Conservation (phyloP, 495 filamentous ascomycete genomes). For the Neurospora sp. region DNA sequence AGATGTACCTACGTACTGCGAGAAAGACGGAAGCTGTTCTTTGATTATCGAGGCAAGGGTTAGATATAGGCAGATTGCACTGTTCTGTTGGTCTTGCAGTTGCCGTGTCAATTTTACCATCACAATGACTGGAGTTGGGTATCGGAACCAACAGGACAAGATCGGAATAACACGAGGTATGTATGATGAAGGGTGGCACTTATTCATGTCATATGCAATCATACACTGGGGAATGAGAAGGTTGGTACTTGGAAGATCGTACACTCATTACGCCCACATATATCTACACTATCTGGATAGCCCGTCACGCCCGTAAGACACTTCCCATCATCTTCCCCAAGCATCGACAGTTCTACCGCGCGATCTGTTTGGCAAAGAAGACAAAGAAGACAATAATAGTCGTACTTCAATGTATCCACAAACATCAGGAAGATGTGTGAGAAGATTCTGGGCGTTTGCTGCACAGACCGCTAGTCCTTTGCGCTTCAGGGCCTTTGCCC, state of each 20-base stretch:
- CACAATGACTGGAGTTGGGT: background rate
- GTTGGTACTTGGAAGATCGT: background rate
- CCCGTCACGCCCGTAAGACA: background rate
- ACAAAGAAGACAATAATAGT: background rate
- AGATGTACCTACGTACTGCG: background rate
- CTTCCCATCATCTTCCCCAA: background rate
- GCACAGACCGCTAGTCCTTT: too few species aligned
- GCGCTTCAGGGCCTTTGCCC: too few species aligned
- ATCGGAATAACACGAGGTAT: background rate
- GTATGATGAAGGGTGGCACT: background rate
- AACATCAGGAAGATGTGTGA: background rate
- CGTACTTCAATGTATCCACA: background rate
- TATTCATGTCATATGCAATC: background rate
- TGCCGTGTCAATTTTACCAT: background rate
- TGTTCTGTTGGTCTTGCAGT: background rate
- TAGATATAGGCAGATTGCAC: background rate
- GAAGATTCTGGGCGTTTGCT: too few species aligned
- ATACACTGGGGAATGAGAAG: background rate
- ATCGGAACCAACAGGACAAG: background rate
- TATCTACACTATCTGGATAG: background rate
- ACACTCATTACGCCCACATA: background rate
- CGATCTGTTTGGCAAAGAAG: background rate
- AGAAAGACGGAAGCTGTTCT: background rate
- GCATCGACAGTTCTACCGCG: background rate
- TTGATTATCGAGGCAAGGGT: background rate